Evolutionary conservation across 345 rosid species (phyloP), one percentile per base, ranked within the genome.

Genomic region (Hypericum perforatum): DNA sequence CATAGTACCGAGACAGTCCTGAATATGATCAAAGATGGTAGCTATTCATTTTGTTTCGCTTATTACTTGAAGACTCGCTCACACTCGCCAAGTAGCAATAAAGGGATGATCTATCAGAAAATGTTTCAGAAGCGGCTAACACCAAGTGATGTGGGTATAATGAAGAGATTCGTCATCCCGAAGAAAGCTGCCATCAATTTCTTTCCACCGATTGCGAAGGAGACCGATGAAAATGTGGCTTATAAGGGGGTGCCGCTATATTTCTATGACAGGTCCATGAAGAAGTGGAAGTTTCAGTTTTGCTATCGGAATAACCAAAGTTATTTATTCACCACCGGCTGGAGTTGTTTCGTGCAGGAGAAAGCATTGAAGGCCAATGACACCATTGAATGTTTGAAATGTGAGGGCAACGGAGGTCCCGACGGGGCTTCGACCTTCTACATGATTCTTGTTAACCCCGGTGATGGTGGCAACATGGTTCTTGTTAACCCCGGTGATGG

Each of bases 261-360:
- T 16, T 85, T 92, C 64, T 75, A 63, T 0, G 98, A 87, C 71
- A 78, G 63, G 62, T 52, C 55, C 7, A 81, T 85, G 96, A 78
- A 65, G 58, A 9, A 56, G 15, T 87, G 98, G 98, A 78, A 73
- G 39, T 91, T 91, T 54, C 68, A 95, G 56, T 87, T 82, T 53
- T 91, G 96, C 40, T 88, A 87, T 54, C 88, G 45, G 56, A 87
- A 92, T 69, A 91, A 95, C 64, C 95, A 82, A 61, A 91, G 95
- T 65, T 87, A 77, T 41, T 95, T 86, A 36, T 85, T 91, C 73
- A 87, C 92, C 0, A 78, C 79, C 70, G 98, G 98, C 3, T 87
- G 98, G 96, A 87, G 68, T 16, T 62, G 70, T 50, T 91, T 84
- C 39, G 85, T 82, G 11, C 85, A 70, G 74, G 88, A 79, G 52